Conservation (phyloP, 176 grass and related monocot species). For the Raddia distichophylla region DNA sequence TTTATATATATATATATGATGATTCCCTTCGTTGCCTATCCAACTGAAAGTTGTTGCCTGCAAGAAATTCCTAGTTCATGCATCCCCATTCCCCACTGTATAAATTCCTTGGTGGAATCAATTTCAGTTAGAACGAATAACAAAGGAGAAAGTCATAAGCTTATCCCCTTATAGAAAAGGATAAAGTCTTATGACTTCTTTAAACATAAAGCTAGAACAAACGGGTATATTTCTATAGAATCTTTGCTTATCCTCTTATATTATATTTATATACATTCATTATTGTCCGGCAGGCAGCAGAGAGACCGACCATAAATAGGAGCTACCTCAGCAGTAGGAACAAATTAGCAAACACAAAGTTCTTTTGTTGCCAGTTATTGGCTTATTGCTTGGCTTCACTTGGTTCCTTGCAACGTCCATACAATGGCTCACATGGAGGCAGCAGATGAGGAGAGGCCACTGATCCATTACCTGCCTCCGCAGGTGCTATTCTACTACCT, state of each 20-base stretch:
- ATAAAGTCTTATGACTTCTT: background rate
- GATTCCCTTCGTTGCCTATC: background rate
- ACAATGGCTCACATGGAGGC: background rate
- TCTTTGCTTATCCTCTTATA: background rate
- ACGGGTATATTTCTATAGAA: no score
- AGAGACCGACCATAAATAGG: background rate
- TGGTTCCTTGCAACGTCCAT: no score
- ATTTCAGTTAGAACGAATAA: no score
- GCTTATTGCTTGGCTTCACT: background rate
- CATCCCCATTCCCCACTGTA: background rate
- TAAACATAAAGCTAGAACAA: background rate
- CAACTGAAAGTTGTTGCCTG: background rate
- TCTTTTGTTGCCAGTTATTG: background rate
- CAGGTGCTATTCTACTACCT: background rate
- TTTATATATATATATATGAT: background rate
- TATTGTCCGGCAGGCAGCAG: background rate
- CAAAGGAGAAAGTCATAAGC: background rate
- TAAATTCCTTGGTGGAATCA: background rate
- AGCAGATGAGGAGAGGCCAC: conserved; percentile 32
- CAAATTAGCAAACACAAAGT: no score
- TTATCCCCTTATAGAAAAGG: no score
- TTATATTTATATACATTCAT: background rate
- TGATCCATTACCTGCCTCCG: background rate
- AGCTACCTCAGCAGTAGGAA: background rate
- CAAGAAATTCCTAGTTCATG: background rate